Conservation (phyloP, 257 asterid species). For the Lycium ferocissimum region DNA sequence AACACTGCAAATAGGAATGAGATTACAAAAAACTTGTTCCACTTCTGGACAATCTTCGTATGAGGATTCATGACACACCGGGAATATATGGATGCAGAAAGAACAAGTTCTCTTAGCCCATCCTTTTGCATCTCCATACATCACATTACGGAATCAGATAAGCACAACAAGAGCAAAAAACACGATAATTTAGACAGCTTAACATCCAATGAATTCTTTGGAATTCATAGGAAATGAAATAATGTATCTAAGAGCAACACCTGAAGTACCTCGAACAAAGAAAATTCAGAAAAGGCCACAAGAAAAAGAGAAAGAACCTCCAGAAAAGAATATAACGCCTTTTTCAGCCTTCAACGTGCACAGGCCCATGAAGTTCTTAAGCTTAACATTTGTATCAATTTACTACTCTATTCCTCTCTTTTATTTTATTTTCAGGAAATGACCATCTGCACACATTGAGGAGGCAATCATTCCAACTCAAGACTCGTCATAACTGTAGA, state of each 20-base stretch:
- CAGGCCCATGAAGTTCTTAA: constrained; percentile 22
- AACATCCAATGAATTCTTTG: not conserved
- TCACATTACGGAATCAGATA: constrained; percentile 60
- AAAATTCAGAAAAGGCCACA: not conserved
- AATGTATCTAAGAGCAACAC: constrained; percentile 1
- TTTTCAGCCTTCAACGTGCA: not conserved
- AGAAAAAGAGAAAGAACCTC: not conserved
- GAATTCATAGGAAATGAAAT: not conserved
- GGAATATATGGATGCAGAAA: constrained; percentile 58
- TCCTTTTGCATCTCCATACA: constrained; percentile 75
- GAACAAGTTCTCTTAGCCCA: constrained; percentile 62
- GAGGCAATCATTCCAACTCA: not conserved
- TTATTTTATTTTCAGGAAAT: constrained; percentile 13
- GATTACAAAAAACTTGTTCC: constrained; percentile 78
- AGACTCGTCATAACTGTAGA: not conserved
- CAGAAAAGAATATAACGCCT: not conserved
- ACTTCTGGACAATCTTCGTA: constrained; percentile 63
- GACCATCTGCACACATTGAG: constrained; percentile 14
- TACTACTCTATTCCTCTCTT: constrained; percentile 4
- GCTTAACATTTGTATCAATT: constrained; percentile 16
- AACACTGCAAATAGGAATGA: constrained; percentile 72
- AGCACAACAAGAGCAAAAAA: too few species aligned
- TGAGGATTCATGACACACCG: constrained; percentile 89
- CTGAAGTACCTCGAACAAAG: constrained; percentile 19
- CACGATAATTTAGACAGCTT: constrained; percentile 24